Base-by-base conservation (phyloP, 805 yeast species). In the Naumovozyma dairenensis region DNA sequence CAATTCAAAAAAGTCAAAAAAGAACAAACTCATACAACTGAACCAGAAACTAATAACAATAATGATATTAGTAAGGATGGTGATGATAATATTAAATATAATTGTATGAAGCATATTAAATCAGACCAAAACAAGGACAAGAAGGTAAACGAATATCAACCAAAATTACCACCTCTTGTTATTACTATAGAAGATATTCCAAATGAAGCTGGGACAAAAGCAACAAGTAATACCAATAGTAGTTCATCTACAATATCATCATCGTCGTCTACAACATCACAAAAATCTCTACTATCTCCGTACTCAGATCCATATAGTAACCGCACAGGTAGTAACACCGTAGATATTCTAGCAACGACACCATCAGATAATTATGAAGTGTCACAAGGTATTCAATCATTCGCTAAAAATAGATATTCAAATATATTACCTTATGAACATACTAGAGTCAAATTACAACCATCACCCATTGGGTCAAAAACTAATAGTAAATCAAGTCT, bases 371-470 rank as follows among this genome's bases (percentile, higher is more conserved):
- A 44, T 33, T 57, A 57, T 32, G 53, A 48, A 31, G 69, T 82
- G 28, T 69, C 79, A 16, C 69, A 80, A 13, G 95, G 94, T 1
- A 74, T 85, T 25, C 89, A 81, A 53, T 71, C 75, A 16, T 85
- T 87, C 25, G 60, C 71, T 35, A 85, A 85, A 52, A 85, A 86
- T 56, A 62, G 96, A 42, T 86, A 86, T 63, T 77, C 82, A 43
- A 92, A 87, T 55, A 82, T 86, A 31, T 72, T 81, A 45, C 86
- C 94, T 4, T 86, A 74, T 56, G 93, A 82, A 49, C 89, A 83
- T 49, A 72, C 93, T 10, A 66, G 95, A 37, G 95, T 87, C 15
- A 73, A 53, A 32, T 36, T 59, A 30, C 49, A 48, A 18, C 55
- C 57, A 29, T 59, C 60, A 8, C 66, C 62, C 32, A 39, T 42